A percentile compares a stretch with the other conserved stretches of the same genome.
These are phyloP conservation scores for Phytophthora tentaculata DNA, from an alignment of 352 stramenopile genomes.

Conservation along the genomic window DNA sequence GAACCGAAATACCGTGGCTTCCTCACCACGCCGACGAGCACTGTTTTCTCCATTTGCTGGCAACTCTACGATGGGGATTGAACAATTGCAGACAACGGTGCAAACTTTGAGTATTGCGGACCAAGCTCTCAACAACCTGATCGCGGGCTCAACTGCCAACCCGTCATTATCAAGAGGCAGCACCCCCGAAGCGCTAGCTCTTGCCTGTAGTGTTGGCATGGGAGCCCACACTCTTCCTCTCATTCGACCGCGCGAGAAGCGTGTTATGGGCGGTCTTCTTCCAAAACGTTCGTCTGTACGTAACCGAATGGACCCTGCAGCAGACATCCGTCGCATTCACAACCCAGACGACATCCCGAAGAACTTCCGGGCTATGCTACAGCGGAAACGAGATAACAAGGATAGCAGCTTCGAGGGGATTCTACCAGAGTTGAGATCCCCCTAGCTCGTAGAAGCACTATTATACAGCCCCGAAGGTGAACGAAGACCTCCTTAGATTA, in stretches of 20 bases:
- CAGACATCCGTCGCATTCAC: constrained; percentile 76
- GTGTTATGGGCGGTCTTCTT: constrained; percentile 67
- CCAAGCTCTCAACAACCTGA: constrained; percentile 32
- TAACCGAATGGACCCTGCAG: constrained; percentile 64
- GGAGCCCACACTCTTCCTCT: constrained; percentile 49
- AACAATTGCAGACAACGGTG: constrained; percentile 20
- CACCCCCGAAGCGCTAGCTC: constrained; percentile 22
- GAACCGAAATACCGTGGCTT: constrained; percentile 6
- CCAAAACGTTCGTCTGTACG: constrained; percentile 72
- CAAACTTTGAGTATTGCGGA: constrained; percentile 25
- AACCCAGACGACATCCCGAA: constrained; percentile 78
- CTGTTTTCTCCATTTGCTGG: background rate
- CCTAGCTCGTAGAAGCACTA: too few relatives aligned
- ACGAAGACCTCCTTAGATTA: too few relatives aligned
- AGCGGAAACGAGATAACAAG: constrained; percentile 54
- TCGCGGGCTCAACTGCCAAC: constrained; percentile 23
- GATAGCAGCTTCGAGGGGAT: constrained; percentile 41
- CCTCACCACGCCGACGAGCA: constrained; percentile 24
- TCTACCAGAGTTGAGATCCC: too few relatives aligned
- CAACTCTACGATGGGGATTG: background rate
- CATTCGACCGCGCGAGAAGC: constrained; percentile 62
- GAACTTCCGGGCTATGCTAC: constrained; percentile 65
- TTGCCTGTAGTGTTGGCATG: constrained; percentile 49
- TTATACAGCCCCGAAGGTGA: too few relatives aligned
- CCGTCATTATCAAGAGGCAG: constrained; percentile 16